These are phyloP conservation scores for Pseudocercospora pini-densiflorae DNA, from an alignment of 2,329 filamentous ascomycete genomes.

Conservation along the genomic window DNA sequence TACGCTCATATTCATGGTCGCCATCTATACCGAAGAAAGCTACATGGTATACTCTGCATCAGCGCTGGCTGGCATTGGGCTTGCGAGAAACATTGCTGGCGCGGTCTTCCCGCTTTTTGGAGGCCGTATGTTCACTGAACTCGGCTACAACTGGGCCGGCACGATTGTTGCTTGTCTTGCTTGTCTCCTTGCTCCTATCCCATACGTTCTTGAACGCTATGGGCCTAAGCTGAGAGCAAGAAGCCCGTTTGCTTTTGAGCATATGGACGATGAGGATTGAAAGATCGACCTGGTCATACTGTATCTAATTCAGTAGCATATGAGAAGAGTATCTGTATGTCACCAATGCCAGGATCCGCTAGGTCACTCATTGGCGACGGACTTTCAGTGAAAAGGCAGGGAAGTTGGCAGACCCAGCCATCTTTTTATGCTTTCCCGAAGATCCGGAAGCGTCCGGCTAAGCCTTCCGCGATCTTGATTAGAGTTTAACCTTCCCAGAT, in stretches of 20 bases:
- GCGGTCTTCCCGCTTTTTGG: constrained; percentile 47
- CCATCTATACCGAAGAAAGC: constrained; percentile 55
- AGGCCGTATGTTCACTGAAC: constrained; percentile 41
- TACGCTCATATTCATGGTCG: constrained; percentile 56
- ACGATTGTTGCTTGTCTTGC: constrained; percentile 47
- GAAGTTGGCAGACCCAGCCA: background rate
- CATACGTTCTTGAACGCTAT: constrained; percentile 39
- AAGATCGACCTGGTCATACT: background rate
- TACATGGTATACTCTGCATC: constrained; percentile 52
- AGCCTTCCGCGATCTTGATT: background rate
- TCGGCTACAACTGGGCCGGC: constrained; percentile 47
- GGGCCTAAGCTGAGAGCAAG: constrained; percentile 42
- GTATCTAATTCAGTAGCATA: background rate
- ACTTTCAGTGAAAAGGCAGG: background rate
- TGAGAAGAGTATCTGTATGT: background rate
- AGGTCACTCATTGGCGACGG: background rate
- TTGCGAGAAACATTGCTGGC: constrained; percentile 45
- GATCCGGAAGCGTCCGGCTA: background rate
- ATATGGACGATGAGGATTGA: constrained; percentile 40
- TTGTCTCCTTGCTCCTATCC: constrained; percentile 29
- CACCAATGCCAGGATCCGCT: background rate
- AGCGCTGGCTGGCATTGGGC: constrained; percentile 47
- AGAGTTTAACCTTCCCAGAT: background rate
- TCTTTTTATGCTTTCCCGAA: background rate
- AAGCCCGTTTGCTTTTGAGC: constrained; percentile 46